Conservation (phyloP, 139 green algal genomes). For the Volvox africanus region DNA sequence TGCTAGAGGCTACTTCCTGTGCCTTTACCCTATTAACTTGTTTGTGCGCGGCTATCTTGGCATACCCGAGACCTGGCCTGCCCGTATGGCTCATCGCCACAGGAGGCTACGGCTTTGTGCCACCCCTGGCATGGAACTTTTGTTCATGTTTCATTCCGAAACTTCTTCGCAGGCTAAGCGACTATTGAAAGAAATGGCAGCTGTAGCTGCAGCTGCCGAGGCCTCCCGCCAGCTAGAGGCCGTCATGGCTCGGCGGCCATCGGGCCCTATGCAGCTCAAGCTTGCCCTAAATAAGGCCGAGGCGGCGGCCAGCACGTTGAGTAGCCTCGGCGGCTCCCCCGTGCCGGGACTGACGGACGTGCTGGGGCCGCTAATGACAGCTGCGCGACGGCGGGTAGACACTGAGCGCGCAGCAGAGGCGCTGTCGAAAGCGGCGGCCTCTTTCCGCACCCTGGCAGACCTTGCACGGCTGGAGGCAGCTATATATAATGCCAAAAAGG, state of each 20-base stretch:
- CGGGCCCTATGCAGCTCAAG: conserved; percentile 59
- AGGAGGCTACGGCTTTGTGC: too few species aligned
- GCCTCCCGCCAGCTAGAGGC: conserved; percentile 67
- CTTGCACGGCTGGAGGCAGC: conserved; percentile 80
- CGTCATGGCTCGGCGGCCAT: conserved; percentile 63
- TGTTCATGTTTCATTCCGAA: too few species aligned
- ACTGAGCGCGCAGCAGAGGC: conserved; percentile 73
- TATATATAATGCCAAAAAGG: conserved; percentile 77
- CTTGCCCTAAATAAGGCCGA: conserved; percentile 72
- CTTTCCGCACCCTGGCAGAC: conserved; percentile 66
- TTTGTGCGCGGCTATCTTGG: too few species aligned
- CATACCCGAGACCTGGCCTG: too few species aligned
- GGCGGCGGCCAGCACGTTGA: conserved; percentile 53
- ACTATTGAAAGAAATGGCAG: conserved; percentile 83
- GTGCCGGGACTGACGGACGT: conserved; percentile 30
- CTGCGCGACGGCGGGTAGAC: conserved; percentile 70
- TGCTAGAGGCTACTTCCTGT: too few species aligned
- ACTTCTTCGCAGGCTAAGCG: conserved; percentile 66
- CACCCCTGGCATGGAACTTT: too few species aligned
- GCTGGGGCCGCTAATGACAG: conserved; percentile 53
- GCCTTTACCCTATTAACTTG: too few species aligned
- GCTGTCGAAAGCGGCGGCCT: conserved; percentile 67
- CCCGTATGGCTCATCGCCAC: too few species aligned
- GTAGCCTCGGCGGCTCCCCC: conserved; percentile 27
- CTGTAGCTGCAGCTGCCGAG: conserved; percentile 72